phyloP scores from a whole-genome alignment of 768 basidiomycete species.

The Boletus reticulatus region DNA sequence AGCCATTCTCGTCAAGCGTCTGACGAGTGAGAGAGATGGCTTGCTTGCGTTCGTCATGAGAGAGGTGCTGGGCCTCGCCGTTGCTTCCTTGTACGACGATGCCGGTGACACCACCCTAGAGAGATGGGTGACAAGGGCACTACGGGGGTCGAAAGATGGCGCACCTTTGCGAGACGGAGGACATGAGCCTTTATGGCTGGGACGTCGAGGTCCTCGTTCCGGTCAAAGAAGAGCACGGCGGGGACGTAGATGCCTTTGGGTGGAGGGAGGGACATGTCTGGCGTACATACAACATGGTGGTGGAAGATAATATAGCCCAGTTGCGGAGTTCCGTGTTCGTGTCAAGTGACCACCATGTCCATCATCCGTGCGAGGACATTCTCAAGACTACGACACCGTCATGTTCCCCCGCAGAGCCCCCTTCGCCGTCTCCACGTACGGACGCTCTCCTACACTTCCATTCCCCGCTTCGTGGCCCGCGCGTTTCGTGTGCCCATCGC shows the following conservation, averaged over 20 bases:
- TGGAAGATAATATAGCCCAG: too few species aligned
- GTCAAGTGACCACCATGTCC: too few species aligned
- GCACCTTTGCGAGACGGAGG: slow-evolving; percentile 68
- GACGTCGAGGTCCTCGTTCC: slow-evolving; percentile 69
- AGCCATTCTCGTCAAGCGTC: slow-evolving; percentile 72
- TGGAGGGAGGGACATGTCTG: neutral
- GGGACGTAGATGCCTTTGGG: slow-evolving; percentile 58
- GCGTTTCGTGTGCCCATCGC: slow-evolving; percentile 89
- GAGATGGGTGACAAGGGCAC: slow-evolving; percentile 18
- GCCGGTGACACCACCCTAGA: slow-evolving; percentile 68
- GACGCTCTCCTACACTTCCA: slow-evolving; percentile 80
- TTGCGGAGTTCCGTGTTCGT: too few species aligned
- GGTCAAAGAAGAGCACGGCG: slow-evolving; percentile 69
- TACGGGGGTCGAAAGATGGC: neutral
- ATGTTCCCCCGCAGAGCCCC: slow-evolving; percentile 33
- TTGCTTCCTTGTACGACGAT: slow-evolving; percentile 74
- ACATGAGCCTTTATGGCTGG: slow-evolving; percentile 66
- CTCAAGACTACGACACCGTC: slow-evolving; percentile 25
- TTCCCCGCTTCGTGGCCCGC: slow-evolving; percentile 84
- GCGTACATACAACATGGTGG: too few species aligned
- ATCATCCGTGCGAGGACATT: too few species aligned
- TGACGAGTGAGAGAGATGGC: slow-evolving; percentile 63
- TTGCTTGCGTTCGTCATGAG: slow-evolving; percentile 65
- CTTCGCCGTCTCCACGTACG: slow-evolving; percentile 71
- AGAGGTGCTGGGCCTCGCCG: slow-evolving; percentile 75